Evolutionary conservation across 768 basidiomycete species (phyloP).

Genomic region (Boletus coccyginus): DNA sequence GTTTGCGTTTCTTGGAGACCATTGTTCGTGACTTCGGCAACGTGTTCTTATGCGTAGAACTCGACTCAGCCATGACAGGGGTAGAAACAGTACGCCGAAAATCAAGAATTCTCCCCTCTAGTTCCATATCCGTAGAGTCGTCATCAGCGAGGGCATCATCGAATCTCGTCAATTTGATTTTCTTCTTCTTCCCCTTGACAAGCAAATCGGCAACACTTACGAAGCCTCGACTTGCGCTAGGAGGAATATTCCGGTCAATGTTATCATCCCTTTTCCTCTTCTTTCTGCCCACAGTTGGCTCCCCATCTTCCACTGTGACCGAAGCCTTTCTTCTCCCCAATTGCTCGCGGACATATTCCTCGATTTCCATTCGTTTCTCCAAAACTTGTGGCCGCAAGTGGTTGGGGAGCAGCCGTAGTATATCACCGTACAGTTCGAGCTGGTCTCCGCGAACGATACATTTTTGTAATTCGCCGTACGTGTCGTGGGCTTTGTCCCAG

Average conservation of each 20-base stretch:
- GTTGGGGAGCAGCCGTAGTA: slow-evolving; percentile 79
- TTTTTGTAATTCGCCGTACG: slow-evolving; percentile 86
- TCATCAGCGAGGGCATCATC: slow-evolving; percentile 52
- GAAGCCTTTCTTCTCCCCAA: slow-evolving; percentile 33
- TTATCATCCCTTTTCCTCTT: slow-evolving; percentile 76
- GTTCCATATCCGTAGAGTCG: slow-evolving; percentile 66
- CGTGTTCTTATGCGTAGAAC: slow-evolving; percentile 35
- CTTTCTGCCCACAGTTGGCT: slow-evolving; percentile 34
- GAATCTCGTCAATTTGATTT: slow-evolving; percentile 40
- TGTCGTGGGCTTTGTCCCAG: slow-evolving; percentile 82
- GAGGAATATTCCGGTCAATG: slow-evolving; percentile 66
- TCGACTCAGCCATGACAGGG: slow-evolving; percentile 36
- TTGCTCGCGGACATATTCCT: slow-evolving; percentile 61
- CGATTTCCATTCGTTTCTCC: slow-evolving; percentile 82
- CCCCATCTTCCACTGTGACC: slow-evolving; percentile 23
- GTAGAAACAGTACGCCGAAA: slow-evolving; percentile 50
- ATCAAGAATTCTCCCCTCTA: slow-evolving; percentile 53
- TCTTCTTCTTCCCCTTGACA: slow-evolving; percentile 50
- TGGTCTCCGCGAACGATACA: slow-evolving; percentile 82
- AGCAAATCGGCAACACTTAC: slow-evolving; percentile 64
- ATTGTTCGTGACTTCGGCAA: slow-evolving; percentile 48
- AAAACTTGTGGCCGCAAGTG: slow-evolving; percentile 73
- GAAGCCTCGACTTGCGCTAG: slow-evolving; percentile 69
- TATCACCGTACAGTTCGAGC: slow-evolving; percentile 92
- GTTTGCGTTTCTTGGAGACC: slow-evolving; percentile 24